phyloP scores from a whole-genome alignment of 805 yeast genomes.

The Teunomyces stri region DNA sequence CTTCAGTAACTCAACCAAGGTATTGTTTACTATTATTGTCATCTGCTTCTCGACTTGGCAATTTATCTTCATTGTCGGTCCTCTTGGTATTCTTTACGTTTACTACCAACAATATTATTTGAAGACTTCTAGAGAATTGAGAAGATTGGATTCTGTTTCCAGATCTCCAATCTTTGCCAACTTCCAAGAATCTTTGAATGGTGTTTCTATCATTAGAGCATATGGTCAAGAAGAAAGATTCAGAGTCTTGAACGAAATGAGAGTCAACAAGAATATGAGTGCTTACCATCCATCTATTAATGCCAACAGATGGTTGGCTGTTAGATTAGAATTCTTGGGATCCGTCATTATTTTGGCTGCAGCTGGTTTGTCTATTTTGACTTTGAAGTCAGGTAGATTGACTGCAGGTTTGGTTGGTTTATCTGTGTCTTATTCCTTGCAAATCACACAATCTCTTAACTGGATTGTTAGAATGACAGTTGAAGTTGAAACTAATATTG shows the following conservation, averaged over 20 bases:
- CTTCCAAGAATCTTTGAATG: constrained; percentile 77
- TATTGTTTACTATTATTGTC: constrained; percentile 72
- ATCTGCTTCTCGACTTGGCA: constrained; percentile 88
- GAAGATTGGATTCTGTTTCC: constrained; percentile 78
- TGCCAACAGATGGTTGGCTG: constrained; percentile 97
- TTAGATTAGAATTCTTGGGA: constrained; percentile 87
- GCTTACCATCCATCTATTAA: constrained; percentile 91
- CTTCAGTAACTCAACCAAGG: constrained; percentile 58
- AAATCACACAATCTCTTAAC: constrained; percentile 87
- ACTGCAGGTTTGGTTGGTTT: constrained; percentile 93
- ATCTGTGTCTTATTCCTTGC: constrained; percentile 88
- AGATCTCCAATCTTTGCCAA: constrained; percentile 81
- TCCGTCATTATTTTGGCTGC: constrained; percentile 84
- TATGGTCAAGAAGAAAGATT: constrained; percentile 66
- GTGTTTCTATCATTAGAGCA: constrained; percentile 74
- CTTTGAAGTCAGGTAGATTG: constrained; percentile 64
- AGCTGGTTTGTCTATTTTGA: constrained; percentile 74
- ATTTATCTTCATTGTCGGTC: constrained; percentile 67
- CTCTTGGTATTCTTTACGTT: constrained; percentile 62
- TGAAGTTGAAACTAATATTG: constrained; percentile 96
- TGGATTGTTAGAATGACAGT: constrained; percentile 99
- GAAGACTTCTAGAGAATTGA: constrained; percentile 75
- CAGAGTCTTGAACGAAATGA: constrained; percentile 57
- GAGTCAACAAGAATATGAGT: constrained; percentile 82
- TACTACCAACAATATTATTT: constrained; percentile 76